phyloP scores from a whole-genome alignment of 2,329 filamentous ascomycete genomes.

The Diplodia intermedia region DNA sequence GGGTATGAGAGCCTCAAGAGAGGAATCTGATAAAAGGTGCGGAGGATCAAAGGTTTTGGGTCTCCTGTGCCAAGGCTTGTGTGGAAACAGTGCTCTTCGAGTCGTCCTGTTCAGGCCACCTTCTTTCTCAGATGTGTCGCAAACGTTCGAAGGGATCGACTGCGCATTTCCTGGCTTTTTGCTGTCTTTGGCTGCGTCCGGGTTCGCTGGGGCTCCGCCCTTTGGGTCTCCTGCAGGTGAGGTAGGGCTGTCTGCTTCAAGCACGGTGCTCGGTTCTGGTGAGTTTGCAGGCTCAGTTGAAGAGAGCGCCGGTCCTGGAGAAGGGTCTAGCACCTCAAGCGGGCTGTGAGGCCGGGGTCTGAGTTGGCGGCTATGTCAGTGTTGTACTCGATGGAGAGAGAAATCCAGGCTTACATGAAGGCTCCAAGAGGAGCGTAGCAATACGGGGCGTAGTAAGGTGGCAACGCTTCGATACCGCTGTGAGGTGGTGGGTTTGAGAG shows the following conservation, averaged over 20 bases:
- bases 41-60: neutral
- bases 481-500: neutral
- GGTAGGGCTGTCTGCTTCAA: neutral
- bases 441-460: constrained; percentile 11
- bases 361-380: neutral
- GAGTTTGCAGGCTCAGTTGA: neutral
- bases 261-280: too few species aligned
- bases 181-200: neutral
- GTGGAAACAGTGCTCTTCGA: too few species aligned
- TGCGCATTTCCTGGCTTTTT: neutral
- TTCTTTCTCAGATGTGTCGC: neutral
- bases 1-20: constrained; percentile 6
- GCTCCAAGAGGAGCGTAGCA: neutral
- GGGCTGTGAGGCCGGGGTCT: constrained; percentile 6
- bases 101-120: neutral
- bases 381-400: neutral
- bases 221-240: neutral
- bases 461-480: neutral
- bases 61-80: too few species aligned
- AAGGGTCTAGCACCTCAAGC: neutral
- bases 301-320: neutral
- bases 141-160: neutral
- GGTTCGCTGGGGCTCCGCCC: neutral
- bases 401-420: neutral
- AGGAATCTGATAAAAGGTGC: neutral